Evolutionary conservation across 129 eudicot species (phyloP).

Genomic region (Glebionis coronaria): DNA sequence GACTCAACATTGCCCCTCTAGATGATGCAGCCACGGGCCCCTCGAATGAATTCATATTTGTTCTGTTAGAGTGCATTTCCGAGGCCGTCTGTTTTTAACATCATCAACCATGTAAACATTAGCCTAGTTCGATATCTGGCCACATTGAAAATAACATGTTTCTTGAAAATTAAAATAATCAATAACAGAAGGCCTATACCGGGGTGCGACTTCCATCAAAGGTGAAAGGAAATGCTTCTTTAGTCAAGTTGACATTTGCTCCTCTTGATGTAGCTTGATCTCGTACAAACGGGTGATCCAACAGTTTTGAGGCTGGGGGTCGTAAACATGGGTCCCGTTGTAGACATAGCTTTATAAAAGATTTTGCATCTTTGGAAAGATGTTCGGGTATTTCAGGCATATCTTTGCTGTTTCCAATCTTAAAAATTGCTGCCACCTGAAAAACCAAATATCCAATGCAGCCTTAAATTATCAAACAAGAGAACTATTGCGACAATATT

Average conservation of each 20-base stretch:
- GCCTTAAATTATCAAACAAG: neutral
- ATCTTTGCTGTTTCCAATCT: slow-evolving; percentile 98
- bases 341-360: slow-evolving; percentile 69
- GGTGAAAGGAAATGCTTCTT: slow-evolving; percentile 68
- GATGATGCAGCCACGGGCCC: slow-evolving; percentile 42
- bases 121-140: neutral
- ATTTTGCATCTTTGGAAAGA: slow-evolving; percentile 78
- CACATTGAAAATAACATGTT: neutral
- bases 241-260: slow-evolving; percentile 52
- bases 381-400: slow-evolving; percentile 83
- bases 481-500: neutral
- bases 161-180: neutral
- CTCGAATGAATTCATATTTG: slow-evolving; percentile 42
- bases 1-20: slow-evolving; percentile 58
- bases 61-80: slow-evolving; percentile 63
- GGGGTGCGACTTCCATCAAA: slow-evolving; percentile 92
- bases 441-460: slow-evolving; percentile 6
- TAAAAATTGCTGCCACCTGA: slow-evolving; percentile 97
- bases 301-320: slow-evolving; percentile 66
- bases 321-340: slow-evolving; percentile 84
- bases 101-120: slow-evolving; percentile 1
- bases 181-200: slow-evolving; percentile 38
- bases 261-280: slow-evolving; percentile 65
- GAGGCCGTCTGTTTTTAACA: slow-evolving; percentile 48
- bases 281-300: slow-evolving; percentile 75